Evolutionary conservation across 805 yeast genomes (phyloP).

Genomic region (Wickerhamiella vanderwaltii): DNA sequence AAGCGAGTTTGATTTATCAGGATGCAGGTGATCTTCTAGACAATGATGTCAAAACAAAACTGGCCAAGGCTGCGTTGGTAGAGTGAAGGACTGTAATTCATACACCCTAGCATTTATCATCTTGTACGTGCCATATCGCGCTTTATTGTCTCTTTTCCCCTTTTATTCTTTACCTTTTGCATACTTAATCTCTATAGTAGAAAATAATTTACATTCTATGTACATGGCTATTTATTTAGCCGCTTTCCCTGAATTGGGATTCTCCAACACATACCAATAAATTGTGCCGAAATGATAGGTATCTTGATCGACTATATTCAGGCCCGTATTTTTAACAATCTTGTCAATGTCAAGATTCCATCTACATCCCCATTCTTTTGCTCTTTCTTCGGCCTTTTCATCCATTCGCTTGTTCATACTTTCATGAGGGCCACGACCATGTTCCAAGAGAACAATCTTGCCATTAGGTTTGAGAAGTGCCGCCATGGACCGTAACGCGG

Average conservation of each 20-base stretch:
- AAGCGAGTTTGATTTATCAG: slow-evolving; percentile 70
- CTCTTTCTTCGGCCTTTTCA: slow-evolving; percentile 66
- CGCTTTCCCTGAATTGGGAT: too few species aligned
- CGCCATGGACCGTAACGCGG: slow-evolving; percentile 63
- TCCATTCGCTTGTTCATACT: slow-evolving; percentile 72
- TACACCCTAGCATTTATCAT: too few species aligned
- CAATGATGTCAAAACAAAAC: slow-evolving; percentile 55
- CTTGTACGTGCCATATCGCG: too few species aligned
- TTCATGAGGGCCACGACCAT: slow-evolving; percentile 76
- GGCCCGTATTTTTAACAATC: slow-evolving; percentile 67
- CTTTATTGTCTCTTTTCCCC: too few species aligned
- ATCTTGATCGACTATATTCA: slow-evolving; percentile 68
- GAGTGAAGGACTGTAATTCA: too few species aligned
- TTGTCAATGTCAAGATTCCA: slow-evolving; percentile 95
- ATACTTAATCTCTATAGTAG: too few species aligned
- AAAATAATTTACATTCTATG: too few species aligned
- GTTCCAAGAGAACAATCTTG: slow-evolving; percentile 75
- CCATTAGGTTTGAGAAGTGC: slow-evolving; percentile 77
- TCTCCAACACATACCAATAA: slow-evolving; percentile 29
- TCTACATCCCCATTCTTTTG: slow-evolving; percentile 91
- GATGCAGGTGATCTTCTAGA: slow-evolving; percentile 60
- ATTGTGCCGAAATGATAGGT: slow-evolving; percentile 87
- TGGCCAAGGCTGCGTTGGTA: slow-evolving; percentile 59
- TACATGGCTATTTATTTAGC: too few species aligned
- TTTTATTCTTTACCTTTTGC: too few species aligned